These are phyloP conservation scores for Synchytrium microbalum DNA, from an alignment of 371 early-diverging fungal genomes.

Conservation along the genomic window DNA sequence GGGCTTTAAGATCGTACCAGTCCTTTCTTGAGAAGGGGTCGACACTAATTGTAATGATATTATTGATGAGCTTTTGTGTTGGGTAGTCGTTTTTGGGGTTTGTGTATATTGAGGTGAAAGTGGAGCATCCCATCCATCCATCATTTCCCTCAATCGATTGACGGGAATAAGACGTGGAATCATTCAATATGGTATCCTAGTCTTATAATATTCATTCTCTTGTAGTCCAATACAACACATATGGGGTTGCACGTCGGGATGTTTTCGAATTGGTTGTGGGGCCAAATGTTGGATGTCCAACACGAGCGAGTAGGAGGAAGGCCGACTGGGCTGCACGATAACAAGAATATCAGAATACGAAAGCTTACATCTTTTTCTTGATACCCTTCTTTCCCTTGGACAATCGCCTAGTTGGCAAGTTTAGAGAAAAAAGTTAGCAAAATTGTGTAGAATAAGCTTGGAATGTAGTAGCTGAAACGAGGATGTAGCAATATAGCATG, in stretches of 20 bases:
- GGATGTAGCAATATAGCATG: not conserved
- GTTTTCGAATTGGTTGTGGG: not conserved
- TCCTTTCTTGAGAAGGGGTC: constrained; percentile 98
- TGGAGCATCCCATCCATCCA: constrained; percentile 15
- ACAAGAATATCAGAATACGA: constrained; percentile 13
- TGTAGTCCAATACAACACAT: not conserved
- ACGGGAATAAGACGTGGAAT: not conserved
- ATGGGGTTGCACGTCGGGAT: not conserved
- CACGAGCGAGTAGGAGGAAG: not conserved
- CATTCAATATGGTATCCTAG: not conserved
- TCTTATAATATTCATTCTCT: not conserved
- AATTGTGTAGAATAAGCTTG: not conserved
- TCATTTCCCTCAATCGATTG: constrained; percentile 9
- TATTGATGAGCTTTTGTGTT: not conserved
- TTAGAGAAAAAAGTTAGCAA: constrained; percentile 1
- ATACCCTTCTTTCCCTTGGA: constrained; percentile 95
- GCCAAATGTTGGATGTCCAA: too few relatives aligned
- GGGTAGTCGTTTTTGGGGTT: not conserved
- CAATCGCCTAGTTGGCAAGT: constrained; percentile 46
- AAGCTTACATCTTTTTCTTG: constrained; percentile 92
- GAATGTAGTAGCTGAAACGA: not conserved
- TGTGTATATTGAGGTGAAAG: not conserved
- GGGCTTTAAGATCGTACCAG: constrained; percentile 99
- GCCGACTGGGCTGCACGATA: not conserved
- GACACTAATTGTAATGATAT: constrained; percentile 41